phyloP scores from a whole-genome alignment of 805 yeast species.

The Ogataea nakhonphanomensis region DNA sequence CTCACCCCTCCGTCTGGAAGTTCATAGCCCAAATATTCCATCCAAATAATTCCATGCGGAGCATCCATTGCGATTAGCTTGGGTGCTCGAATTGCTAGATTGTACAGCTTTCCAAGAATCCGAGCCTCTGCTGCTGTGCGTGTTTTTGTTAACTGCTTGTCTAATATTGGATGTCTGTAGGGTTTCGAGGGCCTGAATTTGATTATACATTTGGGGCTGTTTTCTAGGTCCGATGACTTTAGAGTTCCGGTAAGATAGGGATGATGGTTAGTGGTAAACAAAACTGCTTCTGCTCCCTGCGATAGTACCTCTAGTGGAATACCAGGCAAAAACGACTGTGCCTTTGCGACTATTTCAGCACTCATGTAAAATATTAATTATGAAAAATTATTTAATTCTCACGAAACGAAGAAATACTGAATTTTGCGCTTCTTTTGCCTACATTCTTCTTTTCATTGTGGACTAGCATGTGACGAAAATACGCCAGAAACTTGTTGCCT shows the following conservation, averaged over 20 bases:
- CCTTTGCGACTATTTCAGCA: slow-evolving; percentile 42
- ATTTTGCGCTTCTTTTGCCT: slow-evolving; percentile 13
- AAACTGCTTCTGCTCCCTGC: slow-evolving; percentile 91
- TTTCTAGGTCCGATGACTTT: slow-evolving; percentile 25
- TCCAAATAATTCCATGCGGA: slow-evolving; percentile 78
- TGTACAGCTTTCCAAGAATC: slow-evolving; percentile 54
- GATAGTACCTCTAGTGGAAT: slow-evolving; percentile 57
- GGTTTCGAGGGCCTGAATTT: slow-evolving; percentile 87
- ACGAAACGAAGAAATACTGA: slow-evolving; percentile 4
- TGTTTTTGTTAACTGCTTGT: slow-evolving; percentile 67
- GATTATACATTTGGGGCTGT: slow-evolving; percentile 48
- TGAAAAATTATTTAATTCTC: neutral
- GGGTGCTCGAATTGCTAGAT: slow-evolving; percentile 67
- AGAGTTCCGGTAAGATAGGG: slow-evolving; percentile 52
- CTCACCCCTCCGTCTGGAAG: slow-evolving; percentile 52
- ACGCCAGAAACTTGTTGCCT: slow-evolving; percentile 26
- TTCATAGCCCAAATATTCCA: slow-evolving; percentile 69
- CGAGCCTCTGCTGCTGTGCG: slow-evolving; percentile 85
- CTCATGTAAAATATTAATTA: slow-evolving; percentile 43
- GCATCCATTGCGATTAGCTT: slow-evolving; percentile 72
- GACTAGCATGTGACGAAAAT: slow-evolving; percentile 28
- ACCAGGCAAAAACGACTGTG: slow-evolving; percentile 42
- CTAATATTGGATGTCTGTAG: slow-evolving; percentile 86
- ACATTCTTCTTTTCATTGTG: slow-evolving; percentile 26
- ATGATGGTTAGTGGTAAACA: slow-evolving; percentile 58